phyloP scores from a whole-genome alignment of 768 basidiomycete genomes.

The Rhodosporidiobolus odoratus region DNA sequence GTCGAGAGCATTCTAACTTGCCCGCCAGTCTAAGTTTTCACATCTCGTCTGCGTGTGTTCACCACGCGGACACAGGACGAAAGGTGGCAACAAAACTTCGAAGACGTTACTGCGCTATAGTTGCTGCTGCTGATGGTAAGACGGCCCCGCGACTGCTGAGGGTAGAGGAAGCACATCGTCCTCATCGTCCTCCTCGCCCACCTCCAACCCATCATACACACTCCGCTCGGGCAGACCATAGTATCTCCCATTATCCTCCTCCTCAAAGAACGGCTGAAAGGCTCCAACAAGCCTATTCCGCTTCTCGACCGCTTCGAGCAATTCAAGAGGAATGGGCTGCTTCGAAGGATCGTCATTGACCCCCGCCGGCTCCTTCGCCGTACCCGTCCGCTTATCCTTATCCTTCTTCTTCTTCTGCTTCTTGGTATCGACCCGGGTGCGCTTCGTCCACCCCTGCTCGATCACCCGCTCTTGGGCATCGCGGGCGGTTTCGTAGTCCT shows the following conservation, averaged over 20 bases:
- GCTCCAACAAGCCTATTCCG: conserved; percentile 71
- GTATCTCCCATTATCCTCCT: conserved; percentile 59
- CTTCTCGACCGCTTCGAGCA: conserved; percentile 67
- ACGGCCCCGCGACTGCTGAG: no score
- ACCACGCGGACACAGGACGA: no score
- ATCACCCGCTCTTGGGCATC: conserved; percentile 85
- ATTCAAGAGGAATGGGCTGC: conserved; percentile 61
- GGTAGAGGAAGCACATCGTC: background rate
- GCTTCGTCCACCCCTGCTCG: conserved; percentile 63
- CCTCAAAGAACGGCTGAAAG: conserved; percentile 71
- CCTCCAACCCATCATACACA: conserved; percentile 61
- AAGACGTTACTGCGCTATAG: background rate
- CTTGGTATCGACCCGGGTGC: conserved; percentile 59
- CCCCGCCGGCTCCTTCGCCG: conserved; percentile 39
- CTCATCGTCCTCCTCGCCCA: conserved; percentile 14
- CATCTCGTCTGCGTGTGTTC: no score
- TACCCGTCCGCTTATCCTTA: conserved; percentile 46
- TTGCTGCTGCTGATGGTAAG: background rate
- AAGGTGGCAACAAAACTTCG: no score
- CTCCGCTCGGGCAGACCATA: conserved; percentile 72
- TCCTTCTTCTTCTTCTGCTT: conserved; percentile 63
- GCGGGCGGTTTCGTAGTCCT: conserved; percentile 79
- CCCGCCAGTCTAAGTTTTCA: no score
- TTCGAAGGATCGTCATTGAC: conserved; percentile 50
- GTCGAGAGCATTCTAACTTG: no score